These are phyloP conservation scores for Neurospora sp. DNA, from an alignment of 495 filamentous ascomycete genomes.

Conservation along the genomic window DNA sequence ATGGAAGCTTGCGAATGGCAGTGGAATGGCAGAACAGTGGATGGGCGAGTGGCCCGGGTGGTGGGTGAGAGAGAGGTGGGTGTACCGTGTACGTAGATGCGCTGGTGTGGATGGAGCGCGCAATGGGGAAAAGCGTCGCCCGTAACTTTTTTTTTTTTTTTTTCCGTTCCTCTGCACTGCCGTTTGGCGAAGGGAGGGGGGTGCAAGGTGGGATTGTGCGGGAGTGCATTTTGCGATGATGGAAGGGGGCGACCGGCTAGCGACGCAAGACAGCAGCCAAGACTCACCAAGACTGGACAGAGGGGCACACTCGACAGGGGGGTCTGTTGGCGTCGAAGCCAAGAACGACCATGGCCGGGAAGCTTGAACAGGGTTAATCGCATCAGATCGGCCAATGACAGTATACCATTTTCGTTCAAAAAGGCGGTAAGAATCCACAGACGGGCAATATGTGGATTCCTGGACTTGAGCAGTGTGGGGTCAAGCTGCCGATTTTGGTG, in stretches of 20 bases:
- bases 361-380: constrained; percentile 3
- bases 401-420: constrained; percentile 11
- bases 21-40: not conserved
- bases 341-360: not conserved
- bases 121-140: not conserved
- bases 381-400: not conserved
- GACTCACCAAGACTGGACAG: constrained; percentile 1
- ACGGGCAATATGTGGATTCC: not conserved
- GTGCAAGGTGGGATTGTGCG: constrained; percentile 10
- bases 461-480: constrained; percentile 2
- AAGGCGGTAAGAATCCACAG: constrained; percentile 22
- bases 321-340: not conserved
- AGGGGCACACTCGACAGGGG: constrained; percentile 6
- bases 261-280: constrained; percentile 14
- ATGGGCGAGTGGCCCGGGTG: not conserved
- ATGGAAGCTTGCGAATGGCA: not conserved
- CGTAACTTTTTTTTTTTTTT: constrained; percentile 4
- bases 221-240: constrained; percentile 16
- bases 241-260: constrained; percentile 20
- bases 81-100: not conserved
- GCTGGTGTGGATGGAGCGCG: not conserved
- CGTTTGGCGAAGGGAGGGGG: constrained; percentile 11
- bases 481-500: not conserved
- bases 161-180: constrained; percentile 16
- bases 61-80: not conserved